Evolutionary conservation across 768 basidiomycete genomes (phyloP).

Genomic region (Gymnopilus junonius): DNA sequence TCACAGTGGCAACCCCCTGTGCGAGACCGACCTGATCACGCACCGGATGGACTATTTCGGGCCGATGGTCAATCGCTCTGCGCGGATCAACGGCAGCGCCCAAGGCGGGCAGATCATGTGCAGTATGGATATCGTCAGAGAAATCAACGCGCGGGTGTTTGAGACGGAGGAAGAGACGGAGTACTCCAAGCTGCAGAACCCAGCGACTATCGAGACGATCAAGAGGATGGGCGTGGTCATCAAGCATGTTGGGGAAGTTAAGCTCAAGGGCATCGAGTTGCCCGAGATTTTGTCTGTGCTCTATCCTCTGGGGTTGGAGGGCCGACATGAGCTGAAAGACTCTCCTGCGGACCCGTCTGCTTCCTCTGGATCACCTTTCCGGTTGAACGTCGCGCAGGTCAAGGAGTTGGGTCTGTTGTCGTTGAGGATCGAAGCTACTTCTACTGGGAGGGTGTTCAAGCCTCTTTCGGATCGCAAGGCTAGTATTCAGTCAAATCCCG

Average conservation of each 20-base stretch:
- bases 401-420: constrained; percentile 73
- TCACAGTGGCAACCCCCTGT: constrained; percentile 88
- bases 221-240: constrained; percentile 71
- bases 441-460: constrained; percentile 64
- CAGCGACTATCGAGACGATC: constrained; percentile 74
- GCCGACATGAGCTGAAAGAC: constrained; percentile 65
- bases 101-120: constrained; percentile 95
- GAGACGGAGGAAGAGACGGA: constrained; percentile 62
- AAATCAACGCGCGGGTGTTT: constrained; percentile 69
- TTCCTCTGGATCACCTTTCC: constrained; percentile 22
- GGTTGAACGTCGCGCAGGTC: constrained; percentile 62
- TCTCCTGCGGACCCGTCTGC: constrained; percentile 34
- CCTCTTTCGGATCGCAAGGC: constrained; percentile 47
- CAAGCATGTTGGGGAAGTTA: constrained; percentile 83
- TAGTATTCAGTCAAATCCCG: constrained; percentile 42
- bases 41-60: constrained; percentile 98
- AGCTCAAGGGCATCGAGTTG: constrained; percentile 92
- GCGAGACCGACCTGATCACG: constrained; percentile 90
- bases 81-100: constrained; percentile 82
- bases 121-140: constrained; percentile 84
- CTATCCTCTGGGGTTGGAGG: constrained; percentile 76
- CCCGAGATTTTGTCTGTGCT: constrained; percentile 87
- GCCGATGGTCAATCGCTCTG: constrained; percentile 92
- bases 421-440: constrained; percentile 79
- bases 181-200: constrained; percentile 58